A percentile compares a stretch with the other conserved stretches of the same genome.
Evolutionary conservation across 2,329 filamentous ascomycete species (phyloP).

Genomic region (Pseudocercospora fijiensis): DNA sequence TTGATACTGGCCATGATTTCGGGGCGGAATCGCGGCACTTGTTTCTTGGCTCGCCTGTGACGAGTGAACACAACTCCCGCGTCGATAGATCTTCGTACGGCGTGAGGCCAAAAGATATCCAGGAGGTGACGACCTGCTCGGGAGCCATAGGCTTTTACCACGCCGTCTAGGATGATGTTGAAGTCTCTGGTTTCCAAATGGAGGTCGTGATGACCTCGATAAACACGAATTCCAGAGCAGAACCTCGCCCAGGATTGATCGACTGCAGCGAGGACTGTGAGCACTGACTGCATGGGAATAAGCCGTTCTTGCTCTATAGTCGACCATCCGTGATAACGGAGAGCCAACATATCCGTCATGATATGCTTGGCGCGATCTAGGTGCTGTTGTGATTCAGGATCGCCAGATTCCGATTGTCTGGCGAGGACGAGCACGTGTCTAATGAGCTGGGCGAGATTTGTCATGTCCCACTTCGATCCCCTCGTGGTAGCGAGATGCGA

Average conservation of each 20-base stretch:
- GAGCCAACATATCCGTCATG: slow-evolving; percentile 13
- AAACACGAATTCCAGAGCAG: slow-evolving; percentile 10
- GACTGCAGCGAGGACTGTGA: slow-evolving; percentile 25
- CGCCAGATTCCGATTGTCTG: neutral
- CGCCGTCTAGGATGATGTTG: slow-evolving; percentile 55
- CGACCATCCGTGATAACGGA: neutral
- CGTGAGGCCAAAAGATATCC: slow-evolving; percentile 46
- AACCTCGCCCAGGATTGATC: slow-evolving; percentile 21
- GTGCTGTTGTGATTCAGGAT: neutral
- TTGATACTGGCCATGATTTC: slow-evolving; percentile 10
- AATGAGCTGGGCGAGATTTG: slow-evolving; percentile 16
- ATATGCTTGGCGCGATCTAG: slow-evolving; percentile 15
- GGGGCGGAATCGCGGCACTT: slow-evolving; percentile 11
- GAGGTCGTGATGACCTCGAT: slow-evolving; percentile 17
- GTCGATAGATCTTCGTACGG: slow-evolving; percentile 15
- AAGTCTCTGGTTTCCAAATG: slow-evolving; percentile 43
- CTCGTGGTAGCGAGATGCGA: slow-evolving; percentile 19
- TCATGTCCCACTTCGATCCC: slow-evolving; percentile 22
- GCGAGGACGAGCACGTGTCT: slow-evolving; percentile 2
- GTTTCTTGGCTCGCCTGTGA: neutral
- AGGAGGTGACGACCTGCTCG: slow-evolving; percentile 50
- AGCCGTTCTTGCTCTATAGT: no score
- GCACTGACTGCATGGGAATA: slow-evolving; percentile 12
- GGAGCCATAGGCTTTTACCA: slow-evolving; percentile 53
- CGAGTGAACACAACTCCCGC: slow-evolving; percentile 4